A percentile compares a stretch with the other conserved stretches of the same genome.
Conservation (phyloP, 225 moss, liverwort and hornwort genomes). For the Bryum argenteum region DNA sequence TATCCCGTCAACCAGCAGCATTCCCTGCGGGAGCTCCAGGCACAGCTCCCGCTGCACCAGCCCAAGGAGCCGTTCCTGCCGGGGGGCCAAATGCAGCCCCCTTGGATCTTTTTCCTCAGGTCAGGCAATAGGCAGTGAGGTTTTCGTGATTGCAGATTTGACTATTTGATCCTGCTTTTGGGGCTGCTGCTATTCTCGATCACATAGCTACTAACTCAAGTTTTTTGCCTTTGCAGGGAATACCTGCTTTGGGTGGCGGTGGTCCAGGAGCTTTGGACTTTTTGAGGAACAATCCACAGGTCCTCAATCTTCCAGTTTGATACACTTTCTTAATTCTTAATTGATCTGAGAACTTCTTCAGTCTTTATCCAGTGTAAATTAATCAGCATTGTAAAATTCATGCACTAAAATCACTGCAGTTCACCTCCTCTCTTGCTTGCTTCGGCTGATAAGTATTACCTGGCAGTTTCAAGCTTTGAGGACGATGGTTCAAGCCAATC, state of each 20-base stretch:
- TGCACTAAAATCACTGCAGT: slow-evolving; percentile 4
- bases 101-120: slow-evolving; percentile 79
- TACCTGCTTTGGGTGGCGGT: slow-evolving; percentile 69
- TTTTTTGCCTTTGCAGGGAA: slow-evolving; percentile 47
- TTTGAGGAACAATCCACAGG: slow-evolving; percentile 75
- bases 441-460: slow-evolving; percentile 2
- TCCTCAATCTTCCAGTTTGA: slow-evolving; percentile 9
- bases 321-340: slow-evolving; percentile 1
- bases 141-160: not conserved
- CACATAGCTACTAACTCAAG: not conserved
- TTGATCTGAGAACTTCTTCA: slow-evolving; percentile 10
- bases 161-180: not conserved
- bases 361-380: not conserved
- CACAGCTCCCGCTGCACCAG: slow-evolving; percentile 43
- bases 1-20: slow-evolving; percentile 42
- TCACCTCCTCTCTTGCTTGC: not conserved
- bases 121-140: slow-evolving; percentile 15
- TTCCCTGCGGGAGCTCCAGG: slow-evolving; percentile 36
- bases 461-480: slow-evolving; percentile 80
- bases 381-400: not conserved
- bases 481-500: slow-evolving; percentile 88
- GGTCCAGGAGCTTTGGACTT: slow-evolving; percentile 60
- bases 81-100: slow-evolving; percentile 77
- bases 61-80: slow-evolving; percentile 27
- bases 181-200: not conserved